Conservation (phyloP, 768 basidiomycete species). For the Mycena alexandri region DNA sequence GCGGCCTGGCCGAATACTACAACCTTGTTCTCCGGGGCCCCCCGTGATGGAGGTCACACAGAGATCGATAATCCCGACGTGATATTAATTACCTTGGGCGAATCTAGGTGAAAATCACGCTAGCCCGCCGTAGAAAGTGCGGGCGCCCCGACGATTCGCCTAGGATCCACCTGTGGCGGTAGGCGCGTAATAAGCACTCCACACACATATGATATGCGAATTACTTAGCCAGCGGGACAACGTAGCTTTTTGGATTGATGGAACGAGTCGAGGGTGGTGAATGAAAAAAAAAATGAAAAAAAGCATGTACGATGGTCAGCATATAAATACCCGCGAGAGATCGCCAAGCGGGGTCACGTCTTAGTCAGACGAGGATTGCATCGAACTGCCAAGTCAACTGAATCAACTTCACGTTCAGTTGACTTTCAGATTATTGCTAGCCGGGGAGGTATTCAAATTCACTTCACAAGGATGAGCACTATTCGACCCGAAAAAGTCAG, state of each 20-base stretch:
- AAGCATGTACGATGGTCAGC: background rate
- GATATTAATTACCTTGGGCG: background rate
- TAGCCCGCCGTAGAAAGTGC: slow-evolving; percentile 13
- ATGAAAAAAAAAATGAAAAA: background rate
- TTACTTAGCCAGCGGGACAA: slow-evolving; percentile 1
- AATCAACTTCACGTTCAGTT: background rate
- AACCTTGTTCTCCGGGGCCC: slow-evolving; percentile 11
- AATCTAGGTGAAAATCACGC: slow-evolving; percentile 4
- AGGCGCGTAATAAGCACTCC: slow-evolving; percentile 16
- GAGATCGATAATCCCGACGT: background rate
- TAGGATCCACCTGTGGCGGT: slow-evolving; percentile 30
- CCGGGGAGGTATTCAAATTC: background rate
- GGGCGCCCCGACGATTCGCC: slow-evolving; percentile 22
- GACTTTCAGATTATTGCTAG: background rate
- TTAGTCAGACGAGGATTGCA: slow-evolving; percentile 6
- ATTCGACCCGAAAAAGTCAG: background rate
- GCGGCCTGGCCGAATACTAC: background rate
- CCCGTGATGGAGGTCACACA: slow-evolving; percentile 1
- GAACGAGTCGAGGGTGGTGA: slow-evolving; percentile 1
- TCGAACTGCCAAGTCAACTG: slow-evolving; percentile 5
- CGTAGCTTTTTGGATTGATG: slow-evolving; percentile 12
- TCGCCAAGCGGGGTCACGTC: background rate
- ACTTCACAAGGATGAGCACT: slow-evolving; percentile 2
- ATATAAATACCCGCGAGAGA: slow-evolving; percentile 4
- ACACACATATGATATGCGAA: background rate